Evolutionary conservation across 1,284 basidiomycete species (phyloP).

Genomic region (Leccinum variabile): DNA sequence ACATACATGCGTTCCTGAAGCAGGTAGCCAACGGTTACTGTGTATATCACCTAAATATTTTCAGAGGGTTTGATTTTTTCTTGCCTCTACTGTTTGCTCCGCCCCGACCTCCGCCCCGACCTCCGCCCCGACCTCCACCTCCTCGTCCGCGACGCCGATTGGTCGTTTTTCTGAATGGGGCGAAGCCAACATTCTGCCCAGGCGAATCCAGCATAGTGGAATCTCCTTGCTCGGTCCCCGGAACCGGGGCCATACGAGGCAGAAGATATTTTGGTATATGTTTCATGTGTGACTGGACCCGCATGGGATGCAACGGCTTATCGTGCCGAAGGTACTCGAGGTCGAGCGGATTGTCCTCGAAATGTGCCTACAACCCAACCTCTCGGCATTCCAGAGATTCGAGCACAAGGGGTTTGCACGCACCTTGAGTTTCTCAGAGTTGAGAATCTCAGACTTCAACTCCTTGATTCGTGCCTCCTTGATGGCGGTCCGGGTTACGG

Average conservation of each 20-base stretch:
- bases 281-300: constrained; percentile 92
- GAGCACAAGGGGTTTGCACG: constrained; percentile 18
- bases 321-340: constrained; percentile 94
- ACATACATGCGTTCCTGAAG: neutral
- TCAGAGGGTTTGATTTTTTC: constrained; percentile 73
- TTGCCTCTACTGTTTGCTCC: constrained; percentile 45
- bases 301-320: constrained; percentile 85
- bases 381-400: constrained; percentile 7
- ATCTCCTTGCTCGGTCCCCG: constrained; percentile 31
- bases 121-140: constrained; percentile 42
- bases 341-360: constrained; percentile 96
- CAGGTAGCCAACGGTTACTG: neutral
- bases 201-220: constrained; percentile 23
- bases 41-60: constrained; percentile 60
- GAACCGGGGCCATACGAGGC: constrained; percentile 72
- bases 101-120: constrained; percentile 43
- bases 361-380: constrained; percentile 72
- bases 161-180: constrained; percentile 67
- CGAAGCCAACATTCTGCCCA: constrained; percentile 49
- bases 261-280: constrained; percentile 94
- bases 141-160: constrained; percentile 48
- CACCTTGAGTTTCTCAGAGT: constrained; percentile 95
- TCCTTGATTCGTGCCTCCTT: constrained; percentile 94
- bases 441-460: constrained; percentile 90
- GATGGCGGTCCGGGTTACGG: constrained; percentile 85